Percentiles rank a stretch among this genome's conserved stretches.
phyloP scores from a whole-genome alignment of 768 basidiomycete species.

The Mycena epipterygia region DNA sequence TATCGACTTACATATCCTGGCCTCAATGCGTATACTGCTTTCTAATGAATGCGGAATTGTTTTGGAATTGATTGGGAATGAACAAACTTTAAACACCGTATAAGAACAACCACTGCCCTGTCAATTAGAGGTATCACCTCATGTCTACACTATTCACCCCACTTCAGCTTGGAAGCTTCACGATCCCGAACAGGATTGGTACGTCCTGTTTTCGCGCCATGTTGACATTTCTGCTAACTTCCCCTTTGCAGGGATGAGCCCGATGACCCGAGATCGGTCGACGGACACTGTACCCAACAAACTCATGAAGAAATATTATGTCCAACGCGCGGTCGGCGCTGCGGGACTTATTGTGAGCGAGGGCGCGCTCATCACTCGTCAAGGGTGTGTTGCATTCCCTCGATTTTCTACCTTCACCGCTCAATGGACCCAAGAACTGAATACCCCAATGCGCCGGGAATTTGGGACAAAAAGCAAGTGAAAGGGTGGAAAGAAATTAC shows the following conservation, averaged over 20 bases:
- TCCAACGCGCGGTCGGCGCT: slow-evolving; percentile 52
- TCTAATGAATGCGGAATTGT: too few relatives aligned
- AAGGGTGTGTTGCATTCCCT: slow-evolving; percentile 45
- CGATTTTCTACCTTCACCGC: neutral
- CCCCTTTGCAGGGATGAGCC: slow-evolving; percentile 31
- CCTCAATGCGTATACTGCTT: too few relatives aligned
- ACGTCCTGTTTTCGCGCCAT: neutral
- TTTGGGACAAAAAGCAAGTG: slow-evolving; percentile 33
- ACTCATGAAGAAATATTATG: slow-evolving; percentile 53
- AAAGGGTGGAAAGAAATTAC: slow-evolving; percentile 48
- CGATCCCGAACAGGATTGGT: slow-evolving; percentile 49
- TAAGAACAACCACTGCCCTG: too few relatives aligned
- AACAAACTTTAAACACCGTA: too few relatives aligned
- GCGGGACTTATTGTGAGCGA: slow-evolving; percentile 53
- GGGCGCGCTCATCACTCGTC: slow-evolving; percentile 44
- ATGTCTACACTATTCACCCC: too few relatives aligned
- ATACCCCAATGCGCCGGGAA: slow-evolving; percentile 44
- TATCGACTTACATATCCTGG: too few relatives aligned
- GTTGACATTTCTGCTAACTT: too few relatives aligned
- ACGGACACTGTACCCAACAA: slow-evolving; percentile 48
- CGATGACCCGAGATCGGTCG: too few relatives aligned
- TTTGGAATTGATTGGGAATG: too few relatives aligned
- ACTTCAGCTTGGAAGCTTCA: slow-evolving; percentile 50
- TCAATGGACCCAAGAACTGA: slow-evolving; percentile 28
- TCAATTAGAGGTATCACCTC: too few relatives aligned